Evolutionary conservation across 176 grass and related monocot genomes (phyloP).

Genomic region (Areca catechu): DNA sequence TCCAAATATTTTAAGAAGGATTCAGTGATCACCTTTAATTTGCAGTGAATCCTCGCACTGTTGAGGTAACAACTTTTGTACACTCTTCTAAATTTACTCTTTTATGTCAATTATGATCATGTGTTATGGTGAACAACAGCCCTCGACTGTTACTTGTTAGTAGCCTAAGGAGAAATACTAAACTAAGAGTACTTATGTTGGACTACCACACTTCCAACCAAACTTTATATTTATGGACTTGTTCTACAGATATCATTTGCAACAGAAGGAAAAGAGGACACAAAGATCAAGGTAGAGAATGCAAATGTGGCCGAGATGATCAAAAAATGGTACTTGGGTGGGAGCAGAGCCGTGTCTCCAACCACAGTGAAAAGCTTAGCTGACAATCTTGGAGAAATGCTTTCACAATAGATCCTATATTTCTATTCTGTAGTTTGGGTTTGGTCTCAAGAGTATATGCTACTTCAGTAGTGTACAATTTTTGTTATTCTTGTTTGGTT

Average conservation of each 20-base stretch:
- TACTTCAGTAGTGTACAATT: too few relatives aligned
- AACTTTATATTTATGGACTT: neutral
- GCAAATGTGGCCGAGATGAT: conserved; percentile 48
- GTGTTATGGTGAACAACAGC: too few relatives aligned
- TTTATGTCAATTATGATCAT: neutral
- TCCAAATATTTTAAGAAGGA: conserved; percentile 56
- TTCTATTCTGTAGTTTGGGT: too few relatives aligned
- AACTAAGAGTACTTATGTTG: neutral
- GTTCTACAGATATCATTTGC: conserved; percentile 44
- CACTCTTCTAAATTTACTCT: neutral
- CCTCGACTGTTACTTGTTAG: too few relatives aligned
- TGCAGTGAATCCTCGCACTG: neutral
- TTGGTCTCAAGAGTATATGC: too few relatives aligned
- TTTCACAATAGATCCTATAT: conserved; percentile 3
- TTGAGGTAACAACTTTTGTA: conserved; percentile 8
- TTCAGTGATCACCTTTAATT: conserved; percentile 57
- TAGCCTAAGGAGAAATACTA: neutral
- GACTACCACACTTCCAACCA: neutral
- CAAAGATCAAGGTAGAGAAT: conserved; percentile 46
- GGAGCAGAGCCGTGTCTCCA: conserved; percentile 41
- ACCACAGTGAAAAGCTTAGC: conserved; percentile 48
- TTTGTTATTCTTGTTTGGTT: too few relatives aligned
- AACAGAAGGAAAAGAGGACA: conserved; percentile 55
- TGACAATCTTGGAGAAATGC: conserved; percentile 27
- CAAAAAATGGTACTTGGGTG: conserved; percentile 77